Evolutionary conservation across 805 yeast genomes (phyloP), one percentile per base, ranked within the genome.

Genomic region (Lachancea sp.): DNA sequence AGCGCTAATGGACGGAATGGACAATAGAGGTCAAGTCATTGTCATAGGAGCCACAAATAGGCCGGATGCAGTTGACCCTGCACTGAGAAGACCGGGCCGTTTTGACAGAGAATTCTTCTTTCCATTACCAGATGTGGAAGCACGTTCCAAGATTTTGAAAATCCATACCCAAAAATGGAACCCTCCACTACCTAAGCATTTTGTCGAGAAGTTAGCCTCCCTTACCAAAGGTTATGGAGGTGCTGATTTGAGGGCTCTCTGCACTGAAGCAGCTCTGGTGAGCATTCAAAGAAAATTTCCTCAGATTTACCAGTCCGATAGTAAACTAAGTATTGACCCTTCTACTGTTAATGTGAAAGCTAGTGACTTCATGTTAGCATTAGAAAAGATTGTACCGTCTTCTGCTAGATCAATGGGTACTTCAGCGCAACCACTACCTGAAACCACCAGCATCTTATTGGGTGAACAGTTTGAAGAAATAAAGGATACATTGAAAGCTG

Each of bases 1-100:
- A 48, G 97, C 98, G 0, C 67, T 92, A 38, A 92, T 92, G 98
- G 98, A 92, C 62, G 98, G 98, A 53, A 92, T 92, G 97, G 97
- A 90, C 60, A 88, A 88, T 51, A 77, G 97, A 59, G 98, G 98
- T 6, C 97, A 92, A 59, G 97, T 92, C 15, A 90, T 92, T 48
- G 96, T 92, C 2, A 89, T 92, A 51, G 98, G 98, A 44, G 98
- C 98, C 1, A 92, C 98, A 0, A 92, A 92, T 64, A 71, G 98
- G 56, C 98, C 98, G 0, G 97, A 92, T 64, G 84, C 97, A 0
- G 85, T 92, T n/a, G 98, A 92, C 63, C 97, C 98, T 1, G 98
- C 98, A 0, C 70, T 92, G 43, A 75, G 98, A 56, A 75, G 98
- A 53, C 98, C 98, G 0, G 98, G 98, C 1, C 74, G 98, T 61